Evolutionary conservation across 345 rosid genomes (phyloP), one percentile per base, ranked within the genome.

Genomic region (Nasturtium officinale): DNA sequence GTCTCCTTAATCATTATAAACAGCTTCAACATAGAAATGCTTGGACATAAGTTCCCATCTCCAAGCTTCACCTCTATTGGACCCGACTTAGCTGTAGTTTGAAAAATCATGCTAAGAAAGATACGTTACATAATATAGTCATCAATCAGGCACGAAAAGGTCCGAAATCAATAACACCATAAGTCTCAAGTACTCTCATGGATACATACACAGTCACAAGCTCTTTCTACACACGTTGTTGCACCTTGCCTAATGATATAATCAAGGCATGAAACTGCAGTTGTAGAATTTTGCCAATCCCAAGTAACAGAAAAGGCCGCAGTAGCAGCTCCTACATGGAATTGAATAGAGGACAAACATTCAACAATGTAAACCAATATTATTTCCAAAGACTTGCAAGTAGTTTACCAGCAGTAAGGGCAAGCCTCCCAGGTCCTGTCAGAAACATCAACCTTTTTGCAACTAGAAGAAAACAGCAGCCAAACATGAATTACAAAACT

Each of bases 21-120:
- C 88, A 67, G 80, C 77, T 89, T 95, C 96, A 1, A 85, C 73
- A 68, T 87, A 91, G 85, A 95, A 89, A 80, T 84, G 83, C 76
- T 82, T 89, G 5, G 84, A 68, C 74, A 91, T 61, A 61, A 71
- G 83, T 53, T 68, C 72, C 88, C 84, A 86, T 61, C 67, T 78
- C 82, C 80, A 72, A 67, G 85, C 79, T 77, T 88, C 84, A 48
- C 88, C 72, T 46, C n/a, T 75, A 71, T 88, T 79, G 25, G 80
- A 84, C 70, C 56, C 85, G 61, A 82, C 81, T 26, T 89, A 78
- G 40, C 97, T 95, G 87, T 45, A 69, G 66, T 71, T 68, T 23
- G 32, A 55, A 65, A 29, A 30, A 67, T 52, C 55, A 33, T 55
- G 57, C 26, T 45, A 54, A 55, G 30, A 54, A 56, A n/a, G 47